Conservation (phyloP, 805 yeast genomes). For the Candida silvicultrix region DNA sequence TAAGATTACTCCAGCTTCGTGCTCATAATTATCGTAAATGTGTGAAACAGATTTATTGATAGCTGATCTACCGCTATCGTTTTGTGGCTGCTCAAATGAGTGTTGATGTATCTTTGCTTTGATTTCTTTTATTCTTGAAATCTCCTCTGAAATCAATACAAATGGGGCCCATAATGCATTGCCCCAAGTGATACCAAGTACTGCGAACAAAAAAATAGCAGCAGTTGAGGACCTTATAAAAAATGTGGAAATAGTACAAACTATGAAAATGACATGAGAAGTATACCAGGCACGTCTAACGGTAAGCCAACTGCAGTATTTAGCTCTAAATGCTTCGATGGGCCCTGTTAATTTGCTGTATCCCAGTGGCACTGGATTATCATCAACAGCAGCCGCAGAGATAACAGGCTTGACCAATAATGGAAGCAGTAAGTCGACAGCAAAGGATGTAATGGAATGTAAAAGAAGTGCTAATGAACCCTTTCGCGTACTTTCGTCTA, state of each 20-base stretch:
- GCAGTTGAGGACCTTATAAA: slow-evolving; percentile 31
- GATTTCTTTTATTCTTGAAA: slow-evolving; percentile 43
- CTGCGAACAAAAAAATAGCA: slow-evolving; percentile 43
- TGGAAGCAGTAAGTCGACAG: slow-evolving; percentile 40
- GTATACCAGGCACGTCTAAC: slow-evolving; percentile 41
- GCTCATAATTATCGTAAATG: slow-evolving; percentile 36
- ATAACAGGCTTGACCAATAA: slow-evolving; percentile 29
- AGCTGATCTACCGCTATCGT: neutral
- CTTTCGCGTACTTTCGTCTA: slow-evolving; percentile 42
- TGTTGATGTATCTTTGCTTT: slow-evolving; percentile 24
- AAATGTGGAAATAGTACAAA: slow-evolving; percentile 42
- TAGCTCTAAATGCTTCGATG: slow-evolving; percentile 9
- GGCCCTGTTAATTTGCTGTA: slow-evolving; percentile 2
- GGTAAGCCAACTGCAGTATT: slow-evolving; percentile 18
- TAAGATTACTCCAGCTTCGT: slow-evolving; percentile 49
- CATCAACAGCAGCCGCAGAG: slow-evolving; percentile 3
- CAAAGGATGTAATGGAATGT: slow-evolving; percentile 42
- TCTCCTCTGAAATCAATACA: slow-evolving; percentile 52
- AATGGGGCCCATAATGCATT: slow-evolving; percentile 64
- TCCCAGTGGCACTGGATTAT: slow-evolving; percentile 2
- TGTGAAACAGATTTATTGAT: slow-evolving; percentile 16
- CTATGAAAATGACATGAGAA: slow-evolving; percentile 44
- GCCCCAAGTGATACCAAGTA: slow-evolving; percentile 62
- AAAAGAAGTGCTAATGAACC: slow-evolving; percentile 47
- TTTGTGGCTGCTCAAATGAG: neutral